phyloP scores from a whole-genome alignment of 257 asterid species.

The Solanum pimpinellifolium region DNA sequence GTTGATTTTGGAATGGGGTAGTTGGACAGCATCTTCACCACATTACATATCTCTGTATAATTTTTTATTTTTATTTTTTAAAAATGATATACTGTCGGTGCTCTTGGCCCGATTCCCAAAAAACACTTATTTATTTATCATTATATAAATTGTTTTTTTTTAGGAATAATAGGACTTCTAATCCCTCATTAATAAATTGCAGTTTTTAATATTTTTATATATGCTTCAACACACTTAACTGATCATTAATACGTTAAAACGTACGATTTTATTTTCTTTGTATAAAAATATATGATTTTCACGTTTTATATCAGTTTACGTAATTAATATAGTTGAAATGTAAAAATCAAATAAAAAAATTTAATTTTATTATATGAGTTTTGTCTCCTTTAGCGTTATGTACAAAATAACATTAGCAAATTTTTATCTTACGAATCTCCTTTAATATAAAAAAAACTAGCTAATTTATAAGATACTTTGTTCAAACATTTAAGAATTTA shows the following conservation, averaged over 20 bases:
- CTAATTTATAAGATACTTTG: not conserved
- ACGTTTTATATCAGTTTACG: fast-evolving
- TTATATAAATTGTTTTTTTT: too few species aligned
- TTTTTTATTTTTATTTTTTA: not conserved
- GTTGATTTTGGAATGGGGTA: conserved; percentile 21
- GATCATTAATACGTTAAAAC: not conserved
- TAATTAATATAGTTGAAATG: too few species aligned
- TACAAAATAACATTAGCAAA: too few species aligned
- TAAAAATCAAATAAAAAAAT: too few species aligned
- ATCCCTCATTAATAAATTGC: not conserved
- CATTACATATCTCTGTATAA: not conserved
- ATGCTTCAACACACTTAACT: not conserved
- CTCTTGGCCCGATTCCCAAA: not conserved
- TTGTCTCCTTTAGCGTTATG: not conserved
- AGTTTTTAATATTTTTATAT: not conserved
- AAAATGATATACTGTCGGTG: conserved; percentile 9
- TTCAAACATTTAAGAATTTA: too few species aligned
- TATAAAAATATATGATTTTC: not conserved
- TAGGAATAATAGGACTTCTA: not conserved
- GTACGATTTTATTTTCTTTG: not conserved
- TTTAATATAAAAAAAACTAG: too few species aligned
- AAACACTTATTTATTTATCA: not conserved
- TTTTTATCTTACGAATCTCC: too few species aligned
- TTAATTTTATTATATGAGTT: too few species aligned
- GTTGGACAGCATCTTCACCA: conserved; percentile 10